These are phyloP conservation scores for Rosa rugosa DNA, from an alignment of 306 rosid species.

Conservation along the genomic window DNA sequence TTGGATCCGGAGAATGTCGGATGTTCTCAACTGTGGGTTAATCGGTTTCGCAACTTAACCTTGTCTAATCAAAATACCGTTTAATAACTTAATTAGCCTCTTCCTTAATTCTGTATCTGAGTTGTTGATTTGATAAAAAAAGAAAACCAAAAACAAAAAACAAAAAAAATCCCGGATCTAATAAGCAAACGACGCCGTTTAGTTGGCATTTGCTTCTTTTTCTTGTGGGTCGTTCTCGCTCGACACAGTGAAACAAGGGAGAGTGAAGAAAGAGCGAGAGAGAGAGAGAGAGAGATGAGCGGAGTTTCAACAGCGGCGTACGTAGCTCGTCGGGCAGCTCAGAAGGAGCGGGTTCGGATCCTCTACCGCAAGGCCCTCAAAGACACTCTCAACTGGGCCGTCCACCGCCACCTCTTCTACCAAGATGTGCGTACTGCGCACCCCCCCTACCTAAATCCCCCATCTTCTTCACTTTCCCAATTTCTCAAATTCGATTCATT, in stretches of 20 bases:
- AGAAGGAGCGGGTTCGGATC: constrained; percentile 93
- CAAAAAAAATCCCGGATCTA: neutral
- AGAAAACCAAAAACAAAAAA: no score
- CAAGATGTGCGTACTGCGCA: constrained; percentile 46
- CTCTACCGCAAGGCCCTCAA: constrained; percentile 88
- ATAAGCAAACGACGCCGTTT: neutral
- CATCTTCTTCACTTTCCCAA: neutral
- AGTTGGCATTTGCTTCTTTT: neutral
- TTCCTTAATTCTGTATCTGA: no score
- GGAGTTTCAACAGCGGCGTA: constrained; percentile 52
- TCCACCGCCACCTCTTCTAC: constrained; percentile 97
- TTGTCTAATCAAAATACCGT: no score
- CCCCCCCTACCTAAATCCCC: neutral
- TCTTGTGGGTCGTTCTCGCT: neutral
- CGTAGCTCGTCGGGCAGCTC: constrained; percentile 87
- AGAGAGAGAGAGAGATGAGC: constrained; percentile 40
- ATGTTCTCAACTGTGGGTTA: no score
- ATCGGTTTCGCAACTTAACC: no score
- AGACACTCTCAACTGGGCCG: constrained; percentile 97
- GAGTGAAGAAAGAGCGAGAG: neutral
- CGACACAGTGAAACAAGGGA: neutral
- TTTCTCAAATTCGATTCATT: neutral
- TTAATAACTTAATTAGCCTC: no score
- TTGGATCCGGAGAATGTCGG: no score
- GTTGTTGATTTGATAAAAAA: no score